Conservation (phyloP, 1,284 basidiomycete species). For the Wolfiporia cocos region DNA sequence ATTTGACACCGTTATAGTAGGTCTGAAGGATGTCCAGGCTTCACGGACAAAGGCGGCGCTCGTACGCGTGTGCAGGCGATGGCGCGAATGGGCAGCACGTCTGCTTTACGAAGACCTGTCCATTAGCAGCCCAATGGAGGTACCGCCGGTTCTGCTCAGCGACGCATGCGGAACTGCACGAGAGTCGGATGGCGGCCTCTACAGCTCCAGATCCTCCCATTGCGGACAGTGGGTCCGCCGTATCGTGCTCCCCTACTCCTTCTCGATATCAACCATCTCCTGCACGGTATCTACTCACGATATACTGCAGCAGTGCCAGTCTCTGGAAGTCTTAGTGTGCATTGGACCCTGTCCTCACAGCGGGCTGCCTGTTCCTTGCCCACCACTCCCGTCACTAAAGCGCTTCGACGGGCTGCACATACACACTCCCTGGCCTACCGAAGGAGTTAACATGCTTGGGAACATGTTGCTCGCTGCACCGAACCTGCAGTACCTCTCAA, state of each 20-base stretch:
- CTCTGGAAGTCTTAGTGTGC: constrained; percentile 50
- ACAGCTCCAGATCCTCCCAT: too few species aligned
- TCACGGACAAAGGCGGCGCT: constrained; percentile 34
- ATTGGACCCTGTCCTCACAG: constrained; percentile 26
- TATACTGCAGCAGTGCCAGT: constrained; percentile 43
- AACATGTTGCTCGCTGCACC: constrained; percentile 47
- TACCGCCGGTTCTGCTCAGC: constrained; percentile 29
- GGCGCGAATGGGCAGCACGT: constrained; percentile 38
- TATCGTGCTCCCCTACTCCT: constrained; percentile 49
- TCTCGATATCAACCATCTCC: constrained; percentile 37
- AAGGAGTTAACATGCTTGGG: constrained; percentile 57
- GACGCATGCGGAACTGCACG: constrained; percentile 14
- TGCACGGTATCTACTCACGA: constrained; percentile 24
- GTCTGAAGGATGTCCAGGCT: constrained; percentile 8
- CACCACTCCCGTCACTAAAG: constrained; percentile 43
- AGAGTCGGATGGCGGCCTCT: constrained; percentile 14
- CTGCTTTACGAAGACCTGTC: constrained; percentile 51
- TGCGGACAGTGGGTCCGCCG: constrained; percentile 44
- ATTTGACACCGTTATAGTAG: constrained; percentile 15
- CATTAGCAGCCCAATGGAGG: constrained; percentile 26
- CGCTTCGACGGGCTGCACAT: constrained; percentile 67
- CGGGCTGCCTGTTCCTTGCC: constrained; percentile 43
- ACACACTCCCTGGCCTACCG: constrained; percentile 49
- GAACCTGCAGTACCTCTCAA: constrained; percentile 48
- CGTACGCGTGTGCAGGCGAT: constrained; percentile 49